Evolutionary conservation across 2,329 filamentous ascomycete genomes (phyloP), one percentile per base, ranked within the genome.

Genomic region (Alternaria atra): DNA sequence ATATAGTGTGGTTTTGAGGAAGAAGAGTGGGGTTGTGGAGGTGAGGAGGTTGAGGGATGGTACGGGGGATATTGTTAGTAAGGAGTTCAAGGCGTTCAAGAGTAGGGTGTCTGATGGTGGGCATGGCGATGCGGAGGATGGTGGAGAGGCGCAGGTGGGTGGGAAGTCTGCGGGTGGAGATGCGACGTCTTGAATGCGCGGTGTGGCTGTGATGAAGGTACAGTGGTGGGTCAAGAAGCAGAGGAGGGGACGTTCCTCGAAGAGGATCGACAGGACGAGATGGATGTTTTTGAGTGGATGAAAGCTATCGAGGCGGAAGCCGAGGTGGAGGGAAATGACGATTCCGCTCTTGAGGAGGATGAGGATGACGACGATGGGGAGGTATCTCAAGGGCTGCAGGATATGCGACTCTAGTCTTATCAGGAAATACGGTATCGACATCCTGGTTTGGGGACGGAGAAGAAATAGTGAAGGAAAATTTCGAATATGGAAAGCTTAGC

Each of bases 31-130:
- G 2, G 78, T 81, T 6, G 91, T 98, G 61, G 91, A 95, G 69
- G 86, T 97, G 1, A 90, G 87, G 78, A 89, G 86, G 72, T 80
- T 93, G 5, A 87, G 92, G 69, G 90, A 93, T 65, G 92, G 92
- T 0, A 88, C 91, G 64, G 93, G 92, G 0, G 84, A 86, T 25
- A 92, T 97, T 50, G 80, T 97, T 40, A 91, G 90, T 3, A 85
- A 89, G 23, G 87, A 91, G 13, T 97, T 97, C 73, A 85, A 91
- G 71, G 86, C 89, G 63, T 97, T 92, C 91, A 80, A 51, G 30
- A 20, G 4, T 10, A 43, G 20, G 37, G 30, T n/a, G 4, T 10
- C 7, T 27, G 20, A 25, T 25, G 32, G 1, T 37, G 46, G 3
- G 46, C 30, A 37, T 0, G 20, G 4, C 5, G 20, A n/a, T 12